Evolutionary conservation across 1,284 basidiomycete species (phyloP).

Genomic region (Trametes pubescens): DNA sequence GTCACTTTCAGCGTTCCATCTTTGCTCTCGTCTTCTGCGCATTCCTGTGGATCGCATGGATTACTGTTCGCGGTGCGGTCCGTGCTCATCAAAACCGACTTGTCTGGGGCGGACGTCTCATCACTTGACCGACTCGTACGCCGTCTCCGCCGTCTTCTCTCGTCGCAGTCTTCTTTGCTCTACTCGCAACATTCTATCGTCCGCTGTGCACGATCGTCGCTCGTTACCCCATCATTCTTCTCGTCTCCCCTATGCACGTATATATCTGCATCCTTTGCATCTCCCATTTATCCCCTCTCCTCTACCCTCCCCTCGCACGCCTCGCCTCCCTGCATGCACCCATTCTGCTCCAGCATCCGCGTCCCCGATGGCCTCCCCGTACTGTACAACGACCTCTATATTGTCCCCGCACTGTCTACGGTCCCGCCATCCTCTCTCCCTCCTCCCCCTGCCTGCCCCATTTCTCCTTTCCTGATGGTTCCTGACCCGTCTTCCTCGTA

Average conservation of each 20-base stretch:
- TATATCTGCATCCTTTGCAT: constrained; percentile 9
- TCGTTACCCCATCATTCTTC: constrained; percentile 5
- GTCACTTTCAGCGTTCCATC: constrained; percentile 50
- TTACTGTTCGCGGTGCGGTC: constrained; percentile 68
- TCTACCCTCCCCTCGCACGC: background rate
- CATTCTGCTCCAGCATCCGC: background rate
- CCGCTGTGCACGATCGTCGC: constrained; percentile 7
- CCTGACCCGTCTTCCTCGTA: background rate
- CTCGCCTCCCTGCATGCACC: background rate
- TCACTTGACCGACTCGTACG: constrained; percentile 53
- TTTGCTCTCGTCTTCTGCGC: constrained; percentile 63
- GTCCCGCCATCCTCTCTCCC: background rate
- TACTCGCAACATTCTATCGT: constrained; percentile 3
- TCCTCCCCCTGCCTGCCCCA: background rate
- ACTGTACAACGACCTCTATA: constrained; percentile 8
- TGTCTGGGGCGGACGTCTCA: constrained; percentile 78
- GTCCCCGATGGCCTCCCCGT: background rate
- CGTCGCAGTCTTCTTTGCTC: background rate
- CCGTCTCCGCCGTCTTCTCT: background rate
- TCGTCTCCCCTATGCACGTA: constrained; percentile 13
- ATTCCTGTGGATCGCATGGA: constrained; percentile 67
- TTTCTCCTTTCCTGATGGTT: background rate
- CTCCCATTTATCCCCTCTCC: background rate
- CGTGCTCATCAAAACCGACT: constrained; percentile 74
- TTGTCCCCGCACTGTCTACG: background rate